Conservation (phyloP, 2,329 filamentous ascomycete species). For the Neofusicoccum umdonicola region DNA sequence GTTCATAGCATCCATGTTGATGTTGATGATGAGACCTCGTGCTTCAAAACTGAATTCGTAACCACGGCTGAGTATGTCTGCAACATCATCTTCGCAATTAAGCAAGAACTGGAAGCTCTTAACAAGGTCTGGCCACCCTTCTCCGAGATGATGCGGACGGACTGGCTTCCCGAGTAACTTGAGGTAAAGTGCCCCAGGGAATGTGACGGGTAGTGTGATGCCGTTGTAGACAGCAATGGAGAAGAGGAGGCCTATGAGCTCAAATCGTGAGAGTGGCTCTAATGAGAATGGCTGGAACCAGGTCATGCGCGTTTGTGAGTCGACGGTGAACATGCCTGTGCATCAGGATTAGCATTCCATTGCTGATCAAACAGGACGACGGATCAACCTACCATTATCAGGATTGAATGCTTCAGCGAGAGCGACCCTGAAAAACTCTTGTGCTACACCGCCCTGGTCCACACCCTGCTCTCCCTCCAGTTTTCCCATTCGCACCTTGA, state of each 20-base stretch:
- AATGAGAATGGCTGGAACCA: conserved; percentile 85
- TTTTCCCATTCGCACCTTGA: conserved; percentile 82
- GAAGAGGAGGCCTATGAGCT: conserved; percentile 82
- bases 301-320: conserved; percentile 71
- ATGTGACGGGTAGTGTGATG: conserved; percentile 83
- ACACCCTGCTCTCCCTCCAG: conserved; percentile 83
- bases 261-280: conserved; percentile 85
- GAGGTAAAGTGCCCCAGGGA: conserved; percentile 80
- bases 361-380: background rate
- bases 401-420: conserved; percentile 77
- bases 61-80: conserved; percentile 77
- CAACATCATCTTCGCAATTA: conserved; percentile 78
- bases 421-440: conserved; percentile 89
- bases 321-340: conserved; percentile 70
- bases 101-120: conserved; percentile 71
- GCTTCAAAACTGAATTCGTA: conserved; percentile 77
- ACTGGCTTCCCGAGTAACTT: conserved; percentile 71
- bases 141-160: conserved; percentile 73
- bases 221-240: conserved; percentile 92
- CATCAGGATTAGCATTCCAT: background rate
- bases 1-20: conserved; percentile 49
- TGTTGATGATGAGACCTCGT: conserved; percentile 53
- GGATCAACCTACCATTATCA: conserved; percentile 58
- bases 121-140: conserved; percentile 82
- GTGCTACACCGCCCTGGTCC: conserved; percentile 92